Conservation (phyloP, 768 basidiomycete species). For the Pilatotrama ljubarskyi region DNA sequence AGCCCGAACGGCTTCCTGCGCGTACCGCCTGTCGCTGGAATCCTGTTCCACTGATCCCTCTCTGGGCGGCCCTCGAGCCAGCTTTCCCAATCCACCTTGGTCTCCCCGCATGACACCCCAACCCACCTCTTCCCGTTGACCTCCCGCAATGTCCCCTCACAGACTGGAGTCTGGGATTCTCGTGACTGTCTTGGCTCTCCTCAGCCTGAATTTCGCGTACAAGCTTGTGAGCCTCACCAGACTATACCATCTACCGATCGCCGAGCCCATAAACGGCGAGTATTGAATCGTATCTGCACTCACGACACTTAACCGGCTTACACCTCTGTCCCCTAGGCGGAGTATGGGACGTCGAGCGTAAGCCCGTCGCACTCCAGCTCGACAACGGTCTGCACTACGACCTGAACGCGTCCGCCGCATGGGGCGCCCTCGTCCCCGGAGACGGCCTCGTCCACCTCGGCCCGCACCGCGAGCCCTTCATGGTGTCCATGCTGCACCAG, state of each 20-base stretch:
- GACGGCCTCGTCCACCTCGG: constrained; percentile 25
- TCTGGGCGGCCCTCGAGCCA: no score
- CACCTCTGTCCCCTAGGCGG: not conserved
- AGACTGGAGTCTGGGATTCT: not conserved
- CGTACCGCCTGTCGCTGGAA: no score
- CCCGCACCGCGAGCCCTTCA: constrained; percentile 18
- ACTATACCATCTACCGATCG: not conserved
- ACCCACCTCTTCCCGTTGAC: not conserved
- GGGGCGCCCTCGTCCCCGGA: constrained; percentile 23
- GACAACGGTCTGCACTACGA: constrained; percentile 20
- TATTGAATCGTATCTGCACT: not conserved
- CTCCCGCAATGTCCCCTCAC: not conserved
- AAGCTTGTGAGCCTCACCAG: constrained; percentile 5
- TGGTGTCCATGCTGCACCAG: constrained; percentile 27
- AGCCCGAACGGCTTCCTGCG: no score
- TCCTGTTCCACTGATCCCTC: no score
- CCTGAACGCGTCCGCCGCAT: constrained; percentile 16
- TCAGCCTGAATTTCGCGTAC: constrained; percentile 8
- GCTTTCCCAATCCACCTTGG: no score
- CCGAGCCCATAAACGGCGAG: constrained; percentile 3
- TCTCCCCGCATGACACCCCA: not conserved
- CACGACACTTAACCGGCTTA: not conserved
- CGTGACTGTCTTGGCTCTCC: not conserved
- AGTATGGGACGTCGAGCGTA: constrained; percentile 20
- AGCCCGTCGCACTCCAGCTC: constrained; percentile 20